Base-by-base conservation (phyloP, 2,329 filamentous ascomycete species). In the Fusarium sp. region DNA sequence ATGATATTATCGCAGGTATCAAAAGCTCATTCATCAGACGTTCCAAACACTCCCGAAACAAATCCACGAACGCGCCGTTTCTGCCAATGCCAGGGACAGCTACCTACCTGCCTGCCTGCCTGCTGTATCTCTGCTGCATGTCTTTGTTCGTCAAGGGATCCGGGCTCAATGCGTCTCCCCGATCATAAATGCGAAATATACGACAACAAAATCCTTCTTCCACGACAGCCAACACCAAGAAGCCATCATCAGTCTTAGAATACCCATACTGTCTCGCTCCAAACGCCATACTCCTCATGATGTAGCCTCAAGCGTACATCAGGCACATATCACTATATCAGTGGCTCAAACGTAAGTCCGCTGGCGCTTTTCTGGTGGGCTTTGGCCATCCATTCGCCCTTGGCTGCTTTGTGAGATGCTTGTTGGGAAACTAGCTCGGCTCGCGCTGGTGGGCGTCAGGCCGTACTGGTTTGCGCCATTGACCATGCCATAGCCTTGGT, bases 361-460 rank as follows among this genome's bases (percentile, higher is more conserved):
- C 75, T 89, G 88, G 56, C 88, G 83, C 79, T 90, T 90, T 75
- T 89, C 88, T 69, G 83, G 83, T 4, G 83, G 82, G 72, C 85
- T 85, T 77, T 85, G 85, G 36, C 80, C 79, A 47, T 83, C 83
- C 47, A 84, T 81, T 65, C 74, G 80, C 54, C 72, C 80, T 26
- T 77, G 75, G 47, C 56, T 76, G 15, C 63, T 53, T 62, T 72
- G 77, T 26, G 77, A 79, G 24, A 79, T 76, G 10, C 72, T 70
- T 22, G 66, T 66, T 22, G 77, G 69, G 48, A 79, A 80, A 41
- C 60, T 79, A 24, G 80, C 70, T 48, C 80, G 77, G 56, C 80
- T 80, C 22, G 76, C 74, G 54, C 72, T 79, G 38, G 75, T 76
- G 5, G 80, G 79, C 32, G 81, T 77, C 67, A 85, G 80, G 53